Evolutionary conservation across 192 early-diverging fungal species (phyloP).

Genomic region (Coemansia furcata): DNA sequence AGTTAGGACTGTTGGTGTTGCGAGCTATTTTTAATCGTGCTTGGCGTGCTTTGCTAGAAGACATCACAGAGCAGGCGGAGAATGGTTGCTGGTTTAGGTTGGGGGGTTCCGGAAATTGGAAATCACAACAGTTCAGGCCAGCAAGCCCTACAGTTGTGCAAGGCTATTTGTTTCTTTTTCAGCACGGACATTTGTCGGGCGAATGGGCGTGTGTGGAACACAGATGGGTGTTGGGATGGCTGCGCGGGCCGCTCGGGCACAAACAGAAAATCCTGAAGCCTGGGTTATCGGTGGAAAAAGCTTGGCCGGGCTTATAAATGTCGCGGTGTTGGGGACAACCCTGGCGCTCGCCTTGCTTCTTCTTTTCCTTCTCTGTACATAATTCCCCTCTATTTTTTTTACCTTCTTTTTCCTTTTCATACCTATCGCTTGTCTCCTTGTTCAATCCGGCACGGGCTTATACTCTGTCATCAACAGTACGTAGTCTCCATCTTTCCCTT

Average conservation of each 20-base stretch:
- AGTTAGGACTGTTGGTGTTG: background rate
- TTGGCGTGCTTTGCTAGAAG: background rate
- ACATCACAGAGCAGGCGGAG: background rate
- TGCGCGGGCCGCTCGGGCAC: background rate
- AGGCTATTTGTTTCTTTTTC: background rate
- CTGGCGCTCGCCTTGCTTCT: background rate
- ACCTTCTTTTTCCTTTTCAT: background rate
- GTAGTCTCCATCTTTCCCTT: background rate
- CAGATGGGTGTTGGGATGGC: background rate
- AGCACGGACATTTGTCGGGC: background rate
- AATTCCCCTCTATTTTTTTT: background rate
- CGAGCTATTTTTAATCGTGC: background rate
- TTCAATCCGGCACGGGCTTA: background rate
- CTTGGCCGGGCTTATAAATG: background rate
- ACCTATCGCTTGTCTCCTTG: background rate
- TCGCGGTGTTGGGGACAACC: background rate
- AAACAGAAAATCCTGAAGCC: background rate
- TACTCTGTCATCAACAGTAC: background rate
- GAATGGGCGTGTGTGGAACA: background rate
- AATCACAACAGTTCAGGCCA: constrained; percentile 5
- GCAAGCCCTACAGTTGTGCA: background rate
- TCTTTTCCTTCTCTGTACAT: background rate
- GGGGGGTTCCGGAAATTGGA: background rate
- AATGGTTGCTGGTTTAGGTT: background rate
- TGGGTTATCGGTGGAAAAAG: background rate